A percentile compares a stretch with the other conserved stretches of the same genome.
These are phyloP conservation scores for Rubus parviflorus DNA, from an alignment of 306 rosid species.

Conservation along the genomic window DNA sequence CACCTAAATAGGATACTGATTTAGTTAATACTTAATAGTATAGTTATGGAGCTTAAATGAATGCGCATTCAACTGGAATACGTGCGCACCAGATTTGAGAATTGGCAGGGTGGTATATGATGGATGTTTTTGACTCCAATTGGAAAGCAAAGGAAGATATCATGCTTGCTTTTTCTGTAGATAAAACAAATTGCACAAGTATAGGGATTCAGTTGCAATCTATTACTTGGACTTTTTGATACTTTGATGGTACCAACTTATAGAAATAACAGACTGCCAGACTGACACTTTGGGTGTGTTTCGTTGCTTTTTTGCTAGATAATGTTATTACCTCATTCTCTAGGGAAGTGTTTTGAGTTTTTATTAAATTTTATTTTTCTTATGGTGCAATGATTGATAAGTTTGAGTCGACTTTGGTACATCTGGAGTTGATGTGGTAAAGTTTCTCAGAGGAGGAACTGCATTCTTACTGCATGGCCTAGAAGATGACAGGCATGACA, in stretches of 20 bases:
- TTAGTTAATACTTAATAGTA: neutral
- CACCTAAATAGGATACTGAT: neutral
- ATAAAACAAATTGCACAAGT: neutral
- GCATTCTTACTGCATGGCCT: neutral
- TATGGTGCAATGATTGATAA: neutral
- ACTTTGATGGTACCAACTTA: neutral
- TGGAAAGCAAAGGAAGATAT: neutral
- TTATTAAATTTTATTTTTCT: neutral
- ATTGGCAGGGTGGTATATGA: neutral
- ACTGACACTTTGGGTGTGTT: neutral
- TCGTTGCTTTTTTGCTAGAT: neutral
- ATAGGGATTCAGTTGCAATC: neutral
- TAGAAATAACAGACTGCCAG: neutral
- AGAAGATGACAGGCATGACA: neutral
- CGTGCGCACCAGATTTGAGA: neutral
- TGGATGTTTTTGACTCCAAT: neutral
- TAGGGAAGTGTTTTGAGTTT: neutral
- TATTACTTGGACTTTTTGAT: neutral
- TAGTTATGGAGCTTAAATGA: constrained; percentile 3
- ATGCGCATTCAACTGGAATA: neutral
- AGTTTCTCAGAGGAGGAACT: neutral
- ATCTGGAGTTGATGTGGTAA: neutral
- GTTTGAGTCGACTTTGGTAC: neutral
- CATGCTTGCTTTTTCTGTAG: no score
- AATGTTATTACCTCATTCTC: neutral